These are phyloP conservation scores for Mycena crocata DNA, from an alignment of 768 basidiomycete genomes.

Conservation along the genomic window DNA sequence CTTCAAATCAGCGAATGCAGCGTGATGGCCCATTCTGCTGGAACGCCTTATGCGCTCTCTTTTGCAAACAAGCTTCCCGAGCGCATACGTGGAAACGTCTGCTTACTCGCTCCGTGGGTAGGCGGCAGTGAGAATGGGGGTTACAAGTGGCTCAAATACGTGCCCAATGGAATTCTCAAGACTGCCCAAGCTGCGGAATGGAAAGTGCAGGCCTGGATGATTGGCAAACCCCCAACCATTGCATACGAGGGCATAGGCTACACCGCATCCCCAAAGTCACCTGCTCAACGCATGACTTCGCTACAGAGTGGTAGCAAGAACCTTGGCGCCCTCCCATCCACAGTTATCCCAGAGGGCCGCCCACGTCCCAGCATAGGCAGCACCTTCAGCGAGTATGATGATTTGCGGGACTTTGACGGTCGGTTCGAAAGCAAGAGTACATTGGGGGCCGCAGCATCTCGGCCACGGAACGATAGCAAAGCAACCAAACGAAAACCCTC, in stretches of 20 bases:
- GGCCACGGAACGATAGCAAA: conserved; percentile 50
- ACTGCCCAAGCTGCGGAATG: conserved; percentile 98
- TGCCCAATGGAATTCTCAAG: conserved; percentile 92
- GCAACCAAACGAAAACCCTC: conserved; percentile 69
- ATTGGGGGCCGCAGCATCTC: conserved; percentile 55
- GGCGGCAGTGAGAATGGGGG: conserved; percentile 88
- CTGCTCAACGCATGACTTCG: conserved; percentile 35
- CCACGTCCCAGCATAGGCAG: conserved; percentile 79
- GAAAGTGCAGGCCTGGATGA: conserved; percentile 97
- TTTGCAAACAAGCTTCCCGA: conserved; percentile 81
- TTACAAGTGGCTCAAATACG: conserved; percentile 97
- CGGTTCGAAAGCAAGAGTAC: conserved; percentile 87
- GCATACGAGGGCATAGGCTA: conserved; percentile 90
- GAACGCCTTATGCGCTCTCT: conserved; percentile 93
- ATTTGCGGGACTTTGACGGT: conserved; percentile 87
- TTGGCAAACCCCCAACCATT: conserved; percentile 92
- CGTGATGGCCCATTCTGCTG: conserved; percentile 95
- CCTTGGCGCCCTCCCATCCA: conserved; percentile 41
- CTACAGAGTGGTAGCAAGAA: conserved; percentile 44
- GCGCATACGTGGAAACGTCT: conserved; percentile 85
- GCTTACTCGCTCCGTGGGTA: conserved; percentile 96
- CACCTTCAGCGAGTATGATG: conserved; percentile 88
- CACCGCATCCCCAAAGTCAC: conserved; percentile 53
- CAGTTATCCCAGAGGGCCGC: conserved; percentile 46
- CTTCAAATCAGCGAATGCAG: conserved; percentile 84